Evolutionary conservation across 2,329 filamentous ascomycete genomes (phyloP), one percentile per base, ranked within the genome.

Genomic region (Coniochaeta sp.): DNA sequence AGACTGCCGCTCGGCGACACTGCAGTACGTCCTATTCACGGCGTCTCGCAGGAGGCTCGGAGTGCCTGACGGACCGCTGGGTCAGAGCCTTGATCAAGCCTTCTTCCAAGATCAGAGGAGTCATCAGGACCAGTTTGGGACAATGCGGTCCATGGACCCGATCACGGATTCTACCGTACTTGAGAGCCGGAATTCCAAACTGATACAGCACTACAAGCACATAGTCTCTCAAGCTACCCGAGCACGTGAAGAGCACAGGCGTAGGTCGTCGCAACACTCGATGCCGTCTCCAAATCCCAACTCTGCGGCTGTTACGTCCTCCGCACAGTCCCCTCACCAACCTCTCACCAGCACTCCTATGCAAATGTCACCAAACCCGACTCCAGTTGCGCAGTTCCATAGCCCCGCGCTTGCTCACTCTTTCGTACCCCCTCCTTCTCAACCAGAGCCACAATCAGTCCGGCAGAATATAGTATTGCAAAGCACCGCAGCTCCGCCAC

Each of bases 11-110:
- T 74, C 72, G 1, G 60, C 63, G 0, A 61, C 61, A 2, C 28
- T 74, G 55, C 72, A 74, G 58, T 57, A n/a, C 2, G 65, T 70
- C 9, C 30, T 74, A 5, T 74, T 73, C 52, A 69, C 67, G 1
- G 63, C 65, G 2, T 67, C 65, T 4, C 63, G 70, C 28, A 64
- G 70, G 54, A 62, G 60, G 7, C 56, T 73, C 16, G 65, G 65
- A 0, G 59, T 73, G 7, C 14, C 32, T 0, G 66, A 71, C n/a
- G 61, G 59, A 2, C 36, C 47, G 0, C 22, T 65, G 1, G 63
- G 62, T 16, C 14, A 1, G 1, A 55, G 62, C 17, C 61, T 70
- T 16, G 68, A 73, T 2, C 24, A 47, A 0, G 40, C 63, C 1
- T 72, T 73, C 50, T 22, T 30, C 2, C 30, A 60, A 0, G 70